These are phyloP conservation scores for Lachancea cidri DNA, from an alignment of 805 yeast genomes.

Conservation along the genomic window DNA sequence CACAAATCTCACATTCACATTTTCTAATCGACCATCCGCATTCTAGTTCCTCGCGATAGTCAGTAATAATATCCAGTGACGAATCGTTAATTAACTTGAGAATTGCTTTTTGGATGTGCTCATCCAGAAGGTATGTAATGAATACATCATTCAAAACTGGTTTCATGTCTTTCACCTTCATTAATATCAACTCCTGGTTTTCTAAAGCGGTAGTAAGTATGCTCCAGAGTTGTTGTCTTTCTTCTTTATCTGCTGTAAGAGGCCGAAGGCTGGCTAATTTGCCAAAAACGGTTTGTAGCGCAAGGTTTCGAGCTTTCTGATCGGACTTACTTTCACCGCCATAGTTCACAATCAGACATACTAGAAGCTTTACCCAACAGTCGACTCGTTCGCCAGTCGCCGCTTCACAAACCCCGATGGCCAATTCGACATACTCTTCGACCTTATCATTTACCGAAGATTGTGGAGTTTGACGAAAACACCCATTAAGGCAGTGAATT, in stretches of 20 bases:
- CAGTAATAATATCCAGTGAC: slow-evolving; percentile 43
- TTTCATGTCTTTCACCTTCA: slow-evolving; percentile 56
- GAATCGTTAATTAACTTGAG: slow-evolving; percentile 53
- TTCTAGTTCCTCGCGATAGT: slow-evolving; percentile 38
- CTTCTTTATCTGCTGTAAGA: slow-evolving; percentile 15
- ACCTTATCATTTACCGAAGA: slow-evolving; percentile 1
- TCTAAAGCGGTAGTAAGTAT: slow-evolving; percentile 53
- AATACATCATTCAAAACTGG: slow-evolving; percentile 58
- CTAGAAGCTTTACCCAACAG: slow-evolving; percentile 24
- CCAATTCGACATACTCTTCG: slow-evolving; percentile 11
- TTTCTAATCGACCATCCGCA: slow-evolving; percentile 61
- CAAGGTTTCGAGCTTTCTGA: slow-evolving; percentile 12
- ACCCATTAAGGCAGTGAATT: slow-evolving; percentile 12
- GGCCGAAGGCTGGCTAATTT: slow-evolving; percentile 16
- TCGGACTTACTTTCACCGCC: slow-evolving; percentile 4
- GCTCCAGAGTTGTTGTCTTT: slow-evolving; percentile 41
- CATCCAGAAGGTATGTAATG: slow-evolving; percentile 60
- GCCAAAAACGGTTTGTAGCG: slow-evolving; percentile 20
- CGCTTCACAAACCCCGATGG: slow-evolving; percentile 10
- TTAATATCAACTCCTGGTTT: slow-evolving; percentile 40
- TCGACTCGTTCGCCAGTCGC: slow-evolving; percentile 4
- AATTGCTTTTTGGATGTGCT: slow-evolving; percentile 46
- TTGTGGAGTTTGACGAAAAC: too few relatives aligned
- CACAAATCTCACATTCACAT: slow-evolving; percentile 71
- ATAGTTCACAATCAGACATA: slow-evolving; percentile 17